Evolutionary conservation across 2,329 filamentous ascomycete genomes (phyloP), one percentile per base, ranked within the genome.

Genomic region (Mycosphaerella sp.): DNA sequence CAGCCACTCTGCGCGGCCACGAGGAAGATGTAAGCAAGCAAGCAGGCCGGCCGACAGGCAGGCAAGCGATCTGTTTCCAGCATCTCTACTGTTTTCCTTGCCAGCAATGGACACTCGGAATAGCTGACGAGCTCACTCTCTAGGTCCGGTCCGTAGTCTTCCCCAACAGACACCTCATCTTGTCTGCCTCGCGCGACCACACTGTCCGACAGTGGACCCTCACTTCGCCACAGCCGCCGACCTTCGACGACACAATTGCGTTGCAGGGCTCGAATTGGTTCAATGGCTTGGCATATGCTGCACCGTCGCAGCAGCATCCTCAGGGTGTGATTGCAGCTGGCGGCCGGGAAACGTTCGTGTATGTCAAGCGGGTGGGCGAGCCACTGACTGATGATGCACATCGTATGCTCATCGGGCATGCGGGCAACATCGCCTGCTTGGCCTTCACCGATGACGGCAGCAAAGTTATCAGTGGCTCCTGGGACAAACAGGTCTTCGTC

Each of bases 321-420:
- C 80, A 93, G 50, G 93, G 93, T 10, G 79, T 96, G 3, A 79
- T 97, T 39, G 78, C 95, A 6, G 93, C 91, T 0, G 90, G 88
- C 59, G 93, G 93, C 54, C 88, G 92, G 67, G 93, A 97, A 67
- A 86, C 89, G 32, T 87, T 97, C 59, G 92, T 98, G 64, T 92
- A 97, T 69, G 88, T 95, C 46, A 85, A 90, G 66, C 82, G 85
- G 58, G 86, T 88, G 4, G 79, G 77, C 9, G 81, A 84, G 48
- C 71, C 78, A 26, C 76, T 85, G 1, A 79, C 84, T 32, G 86
- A 90, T 61, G 86, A 92, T 71, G 88, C 92, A 7, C 88, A 95
- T 62, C 86, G 88, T 21, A 78, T 97, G 58, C 79, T 98, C 8
- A 76, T 95, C 48, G 92, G 93, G 10, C 93, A 98, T 69, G 79